These are phyloP conservation scores for Gelatoporia subvermispora DNA, from an alignment of 768 basidiomycete species.

Conservation along the genomic window DNA sequence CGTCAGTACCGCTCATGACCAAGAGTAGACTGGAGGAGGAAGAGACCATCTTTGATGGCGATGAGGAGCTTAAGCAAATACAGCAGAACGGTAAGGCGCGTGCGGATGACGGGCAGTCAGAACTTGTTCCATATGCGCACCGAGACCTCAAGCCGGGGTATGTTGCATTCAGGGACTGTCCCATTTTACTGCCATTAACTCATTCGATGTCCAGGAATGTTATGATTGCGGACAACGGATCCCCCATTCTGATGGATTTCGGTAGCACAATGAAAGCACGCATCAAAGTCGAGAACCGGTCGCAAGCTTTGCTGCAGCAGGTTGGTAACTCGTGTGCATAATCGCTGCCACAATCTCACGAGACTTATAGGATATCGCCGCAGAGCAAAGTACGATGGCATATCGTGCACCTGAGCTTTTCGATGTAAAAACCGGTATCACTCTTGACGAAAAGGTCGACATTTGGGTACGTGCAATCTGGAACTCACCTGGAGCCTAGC, in stretches of 20 bases:
- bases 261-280: conserved; percentile 88
- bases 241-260: conserved; percentile 97
- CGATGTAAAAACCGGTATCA: conserved; percentile 89
- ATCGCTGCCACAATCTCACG: neutral
- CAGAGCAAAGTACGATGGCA: conserved; percentile 98
- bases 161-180: conserved; percentile 21
- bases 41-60: conserved; percentile 74
- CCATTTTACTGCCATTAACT: conserved; percentile 3
- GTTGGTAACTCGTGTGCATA: conserved; percentile 29
- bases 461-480: conserved; percentile 69
- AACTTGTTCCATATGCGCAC: conserved; percentile 88
- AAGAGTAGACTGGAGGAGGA: conserved; percentile 44
- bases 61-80: conserved; percentile 56
- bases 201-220: conserved; percentile 60
- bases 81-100: conserved; percentile 35
- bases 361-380: conserved; percentile 72
- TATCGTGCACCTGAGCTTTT: conserved; percentile 97
- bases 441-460: conserved; percentile 91
- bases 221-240: conserved; percentile 92
- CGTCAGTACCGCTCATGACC: conserved; percentile 54
- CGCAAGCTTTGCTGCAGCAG: conserved; percentile 87
- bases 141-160: conserved; percentile 96
- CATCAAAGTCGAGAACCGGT: conserved; percentile 73
- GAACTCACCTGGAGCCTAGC: neutral
- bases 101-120: conserved; percentile 33